Conservation (phyloP, 352 stramenopile genomes). For the Peronospora destructor region DNA sequence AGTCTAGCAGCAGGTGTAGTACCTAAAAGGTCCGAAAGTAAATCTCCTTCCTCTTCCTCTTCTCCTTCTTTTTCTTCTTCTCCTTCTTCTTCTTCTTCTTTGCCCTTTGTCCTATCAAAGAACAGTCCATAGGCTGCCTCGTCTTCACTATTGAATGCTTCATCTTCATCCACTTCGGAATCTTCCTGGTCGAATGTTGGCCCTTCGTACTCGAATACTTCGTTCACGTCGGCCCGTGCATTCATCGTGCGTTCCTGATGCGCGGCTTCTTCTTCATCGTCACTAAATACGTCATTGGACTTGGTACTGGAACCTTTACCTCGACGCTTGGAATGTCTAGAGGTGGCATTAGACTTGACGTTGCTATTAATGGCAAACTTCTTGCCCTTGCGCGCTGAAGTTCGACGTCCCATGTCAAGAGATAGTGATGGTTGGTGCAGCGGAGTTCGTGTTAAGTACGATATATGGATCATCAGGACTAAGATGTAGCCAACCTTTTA, state of each 20-base stretch:
- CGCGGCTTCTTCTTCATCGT: conserved; percentile 62
- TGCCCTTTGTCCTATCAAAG: conserved; percentile 42
- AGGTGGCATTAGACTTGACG: background rate
- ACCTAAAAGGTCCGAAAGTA: conserved; percentile 71
- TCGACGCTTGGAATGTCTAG: conserved; percentile 4
- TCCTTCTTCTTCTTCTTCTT: conserved; percentile 29
- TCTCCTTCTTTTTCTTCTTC: conserved; percentile 42
- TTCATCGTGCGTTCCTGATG: conserved; percentile 55
- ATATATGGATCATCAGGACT: background rate
- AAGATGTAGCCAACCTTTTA: background rate
- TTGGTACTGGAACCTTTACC: background rate
- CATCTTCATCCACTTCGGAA: conserved; percentile 91
- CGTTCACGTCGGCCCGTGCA: conserved; percentile 64
- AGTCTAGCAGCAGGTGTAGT: conserved; percentile 45
- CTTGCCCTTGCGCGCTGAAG: conserved; percentile 17
- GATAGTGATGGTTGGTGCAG: background rate
- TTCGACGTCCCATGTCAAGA: conserved; percentile 20
- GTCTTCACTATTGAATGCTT: conserved; percentile 92
- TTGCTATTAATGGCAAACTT: background rate
- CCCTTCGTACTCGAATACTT: conserved; percentile 78
- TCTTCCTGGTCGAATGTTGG: conserved; percentile 80
- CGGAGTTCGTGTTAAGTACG: conserved; percentile 8
- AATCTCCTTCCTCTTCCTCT: conserved; percentile 50
- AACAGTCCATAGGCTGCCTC: conserved; percentile 85
- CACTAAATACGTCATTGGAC: conserved; percentile 65